Evolutionary conservation across 176 grass and related monocot genomes (phyloP).

Genomic region (Aegilops longissima): DNA sequence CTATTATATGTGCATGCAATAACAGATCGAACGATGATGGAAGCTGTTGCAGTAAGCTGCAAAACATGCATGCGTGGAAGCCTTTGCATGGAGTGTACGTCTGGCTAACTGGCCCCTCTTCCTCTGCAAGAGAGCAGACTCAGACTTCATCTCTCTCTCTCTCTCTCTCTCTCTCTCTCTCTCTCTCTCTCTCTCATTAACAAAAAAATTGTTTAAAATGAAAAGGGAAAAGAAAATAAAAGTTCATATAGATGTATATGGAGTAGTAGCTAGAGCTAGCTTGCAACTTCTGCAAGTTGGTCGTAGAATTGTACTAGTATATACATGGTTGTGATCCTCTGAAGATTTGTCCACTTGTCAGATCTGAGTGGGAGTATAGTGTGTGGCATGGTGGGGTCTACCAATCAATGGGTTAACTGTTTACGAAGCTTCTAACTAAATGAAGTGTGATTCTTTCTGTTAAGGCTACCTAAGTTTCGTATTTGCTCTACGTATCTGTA

Average conservation of each 20-base stretch:
- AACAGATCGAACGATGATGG: slow-evolving; percentile 49
- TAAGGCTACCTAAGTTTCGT: background rate
- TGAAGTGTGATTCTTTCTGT: background rate
- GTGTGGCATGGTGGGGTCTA: background rate
- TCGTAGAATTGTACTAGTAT: slow-evolving; percentile 19
- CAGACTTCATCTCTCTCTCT: background rate
- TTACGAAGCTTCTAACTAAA: background rate
- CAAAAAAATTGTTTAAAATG: slow-evolving; percentile 8
- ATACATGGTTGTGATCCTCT: slow-evolving; percentile 22
- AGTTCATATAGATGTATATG: background rate
- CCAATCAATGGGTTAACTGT: slow-evolving; percentile 8
- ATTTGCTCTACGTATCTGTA: background rate
- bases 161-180: background rate
- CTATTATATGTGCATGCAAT: slow-evolving; percentile 55
- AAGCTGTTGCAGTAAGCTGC: slow-evolving; percentile 56
- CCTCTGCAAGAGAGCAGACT: slow-evolving; percentile 34
- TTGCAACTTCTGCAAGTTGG: slow-evolving; percentile 45
- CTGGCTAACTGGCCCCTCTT: slow-evolving; percentile 65
- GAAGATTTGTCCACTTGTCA: slow-evolving; percentile 40
- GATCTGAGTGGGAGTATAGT: slow-evolving; percentile 13
- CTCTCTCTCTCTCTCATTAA: slow-evolving; percentile 6
- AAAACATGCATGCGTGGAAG: slow-evolving; percentile 55
- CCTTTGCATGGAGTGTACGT: slow-evolving; percentile 98
- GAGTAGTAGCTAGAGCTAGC: slow-evolving; percentile 28
- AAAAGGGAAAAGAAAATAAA: background rate